Evolutionary conservation across 371 early-diverging fungal species (phyloP).

Genomic region (Mortierella sp.): DNA sequence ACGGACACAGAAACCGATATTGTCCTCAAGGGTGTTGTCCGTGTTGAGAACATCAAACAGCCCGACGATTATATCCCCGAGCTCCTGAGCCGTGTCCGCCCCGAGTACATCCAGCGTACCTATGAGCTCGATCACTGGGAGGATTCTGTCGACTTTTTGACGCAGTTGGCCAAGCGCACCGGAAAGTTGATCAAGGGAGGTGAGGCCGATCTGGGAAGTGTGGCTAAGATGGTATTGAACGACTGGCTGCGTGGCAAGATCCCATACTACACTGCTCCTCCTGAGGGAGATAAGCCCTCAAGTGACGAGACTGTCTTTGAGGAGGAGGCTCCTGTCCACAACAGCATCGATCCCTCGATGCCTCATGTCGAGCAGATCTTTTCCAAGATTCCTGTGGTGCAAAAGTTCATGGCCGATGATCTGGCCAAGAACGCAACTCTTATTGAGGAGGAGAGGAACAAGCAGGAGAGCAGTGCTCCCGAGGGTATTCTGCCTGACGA

Average conservation of each 20-base stretch:
- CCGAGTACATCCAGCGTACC: constrained; percentile 89
- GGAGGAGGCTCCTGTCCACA: constrained; percentile 22
- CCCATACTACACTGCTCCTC: constrained; percentile 94
- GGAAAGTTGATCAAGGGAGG: constrained; percentile 98
- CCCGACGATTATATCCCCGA: constrained; percentile 96
- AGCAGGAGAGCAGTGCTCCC: constrained; percentile 56
- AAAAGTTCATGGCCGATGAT: constrained; percentile 84
- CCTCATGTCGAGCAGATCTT: constrained; percentile 83
- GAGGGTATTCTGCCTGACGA: constrained; percentile 57
- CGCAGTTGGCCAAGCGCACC: constrained; percentile 87
- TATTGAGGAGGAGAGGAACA: constrained; percentile 62
- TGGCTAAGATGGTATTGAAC: constrained; percentile 97
- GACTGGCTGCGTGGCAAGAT: constrained; percentile 99
- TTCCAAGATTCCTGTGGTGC: constrained; percentile 83
- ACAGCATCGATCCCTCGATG: constrained; percentile 27
- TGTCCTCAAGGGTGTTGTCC: constrained; percentile 98
- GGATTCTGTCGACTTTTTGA: constrained; percentile 91
- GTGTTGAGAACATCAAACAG: constrained; percentile 93
- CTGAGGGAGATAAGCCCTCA: constrained; percentile 60
- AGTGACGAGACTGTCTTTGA: constrained; percentile 36
- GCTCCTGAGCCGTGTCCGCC: constrained; percentile 88
- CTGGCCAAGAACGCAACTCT: constrained; percentile 71
- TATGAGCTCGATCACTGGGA: constrained; percentile 90
- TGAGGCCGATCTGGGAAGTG: constrained; percentile 94
- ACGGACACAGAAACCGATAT: constrained; percentile 95